Evolutionary conservation across 2,329 filamentous ascomycete species (phyloP), one percentile per base, ranked within the genome.

Genomic region (Pseudogymnoascus sp.): DNA sequence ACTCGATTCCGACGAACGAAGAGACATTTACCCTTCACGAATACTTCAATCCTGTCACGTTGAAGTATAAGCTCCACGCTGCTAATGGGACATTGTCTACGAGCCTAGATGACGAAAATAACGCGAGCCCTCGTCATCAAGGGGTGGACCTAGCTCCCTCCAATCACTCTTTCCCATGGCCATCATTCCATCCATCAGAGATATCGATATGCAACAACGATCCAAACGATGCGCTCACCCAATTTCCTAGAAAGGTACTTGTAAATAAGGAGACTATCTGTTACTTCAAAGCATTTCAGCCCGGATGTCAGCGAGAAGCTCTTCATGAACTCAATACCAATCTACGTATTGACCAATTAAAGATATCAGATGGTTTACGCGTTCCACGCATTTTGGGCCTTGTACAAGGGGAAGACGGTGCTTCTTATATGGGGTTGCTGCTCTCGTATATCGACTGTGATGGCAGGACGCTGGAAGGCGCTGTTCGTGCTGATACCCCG

Each of bases 371-470:
- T 37, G 53, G 61, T 65, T 60, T 66, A 60, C 67, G 66, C 21
- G 64, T 66, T 61, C 66, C 62, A 42, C 56, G 62, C 34, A 63
- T 67, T 16, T 28, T 59, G 23, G 66, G 66, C 11, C 23, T 69
- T 67, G 56, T 67, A 16, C 62, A 66, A 53, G 63, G 67, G 60
- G 66, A 66, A 4, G 28, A 56, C 6, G 36, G 56, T 62, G 38
- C 40, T 37, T 40, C 36, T 67, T 53, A 38, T n/a, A 63, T 69
- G n/a, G 67, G 67, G 6, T 44, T 69, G 42, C 60, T 69, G 25
- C 65, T 68, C 21, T 64, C 62, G 18, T 67, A 67, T 64, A 60
- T 68, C 53, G 66, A 69, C 1, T 65, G 66, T 63, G 65, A 64
- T 12, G 62, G 50, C 62, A 6, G 62, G 23, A 69, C 66, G 42